phyloP scores from a whole-genome alignment of 1,284 basidiomycete genomes.

The Tilletia caries region DNA sequence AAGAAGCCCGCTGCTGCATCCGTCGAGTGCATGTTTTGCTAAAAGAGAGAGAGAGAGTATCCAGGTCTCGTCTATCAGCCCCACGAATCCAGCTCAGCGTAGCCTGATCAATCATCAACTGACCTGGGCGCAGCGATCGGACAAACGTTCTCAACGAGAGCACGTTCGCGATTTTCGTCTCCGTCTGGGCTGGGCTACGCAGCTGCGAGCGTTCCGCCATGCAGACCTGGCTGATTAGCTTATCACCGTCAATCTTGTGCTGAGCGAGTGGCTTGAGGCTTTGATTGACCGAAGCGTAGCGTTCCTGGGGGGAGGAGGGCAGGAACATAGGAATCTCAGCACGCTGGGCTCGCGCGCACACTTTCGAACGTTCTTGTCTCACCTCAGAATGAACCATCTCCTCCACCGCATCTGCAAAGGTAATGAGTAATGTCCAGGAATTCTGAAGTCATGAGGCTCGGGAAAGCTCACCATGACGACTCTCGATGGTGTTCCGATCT shows the following conservation, averaged over 20 bases:
- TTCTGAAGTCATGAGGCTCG: conserved; percentile 51
- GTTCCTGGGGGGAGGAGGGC: conserved; percentile 55
- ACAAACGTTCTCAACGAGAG: conserved; percentile 68
- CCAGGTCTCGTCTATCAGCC: no score
- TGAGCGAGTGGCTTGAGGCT: conserved; percentile 66
- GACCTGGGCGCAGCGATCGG: conserved; percentile 23
- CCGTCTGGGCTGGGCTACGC: conserved; percentile 60
- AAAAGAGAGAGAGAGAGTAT: no score
- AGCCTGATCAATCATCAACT: conserved; percentile 10
- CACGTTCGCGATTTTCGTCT: conserved; percentile 70
- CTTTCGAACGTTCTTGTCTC: conserved; percentile 1
- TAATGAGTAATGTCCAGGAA: not conserved
- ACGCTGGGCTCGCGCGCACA: no score
- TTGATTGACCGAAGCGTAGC: conserved; percentile 67
- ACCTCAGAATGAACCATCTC: conserved; percentile 71
- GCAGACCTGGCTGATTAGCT: conserved; percentile 62
- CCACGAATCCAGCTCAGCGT: no score
- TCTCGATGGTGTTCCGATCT: conserved; percentile 69
- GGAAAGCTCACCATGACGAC: conserved; percentile 61
- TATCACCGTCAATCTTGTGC: conserved; percentile 74
- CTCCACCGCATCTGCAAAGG: conserved; percentile 24
- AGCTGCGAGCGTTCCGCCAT: conserved; percentile 21
- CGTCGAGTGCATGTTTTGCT: conserved; percentile 64
- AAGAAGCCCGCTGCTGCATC: conserved; percentile 64
- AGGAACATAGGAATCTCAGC: no score